Base-by-base conservation (phyloP, 176 grass and related monocot species). In the Avena insularis region DNA sequence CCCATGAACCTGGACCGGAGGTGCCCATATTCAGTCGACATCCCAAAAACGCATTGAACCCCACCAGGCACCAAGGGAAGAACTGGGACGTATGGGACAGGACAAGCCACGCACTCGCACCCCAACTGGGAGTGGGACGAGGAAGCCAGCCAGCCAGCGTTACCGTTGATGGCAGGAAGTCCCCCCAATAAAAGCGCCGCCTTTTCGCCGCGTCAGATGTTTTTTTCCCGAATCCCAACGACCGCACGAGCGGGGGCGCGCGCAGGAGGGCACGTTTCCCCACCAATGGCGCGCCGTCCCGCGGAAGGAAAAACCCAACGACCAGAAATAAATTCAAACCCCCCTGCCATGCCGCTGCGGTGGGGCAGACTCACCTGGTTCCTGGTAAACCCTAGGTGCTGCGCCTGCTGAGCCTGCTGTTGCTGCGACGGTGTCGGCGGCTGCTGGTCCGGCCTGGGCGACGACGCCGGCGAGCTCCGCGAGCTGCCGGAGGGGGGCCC, bases 391-490 rank as follows among this genome's bases (percentile, higher is more conserved):
- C 82, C 90, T 91, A 91, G 82, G 82, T 91, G 86, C 80, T 86
- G 88, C 45, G 67, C 38, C 79, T 89, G 88, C 76, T 62, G 54
- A 49, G 66, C 60, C n/a, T 35, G 51, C 71, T 63, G 84, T 38
- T 72, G 70, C 70, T 72, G 69, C 17, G 70, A 72, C 80, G 82
- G 12, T 15, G 47, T 4, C 19, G 80, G 64, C 45, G 80, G 23
- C 74, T 46, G 48, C 84, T 74, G 88, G 38, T 86, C 85, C 68
- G 85, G 68, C 76, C 82, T 60, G 13, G 90, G 90, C n/a, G 90
- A 91, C 15, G 90, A 77, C 82, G 90, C 90, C 86, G 90, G 90
- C 76, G 90, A 86, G 53, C 84, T 90, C 86, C 86, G 90, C 76
- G 90, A 86, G 53, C 84, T 90, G 61, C 88, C 77, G 40, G 90